Percentiles rank a stretch among this genome's conserved stretches.
These are phyloP conservation scores for Gnomoniopsis sp. DNA, from an alignment of 2,329 filamentous ascomycete genomes.

Conservation along the genomic window DNA sequence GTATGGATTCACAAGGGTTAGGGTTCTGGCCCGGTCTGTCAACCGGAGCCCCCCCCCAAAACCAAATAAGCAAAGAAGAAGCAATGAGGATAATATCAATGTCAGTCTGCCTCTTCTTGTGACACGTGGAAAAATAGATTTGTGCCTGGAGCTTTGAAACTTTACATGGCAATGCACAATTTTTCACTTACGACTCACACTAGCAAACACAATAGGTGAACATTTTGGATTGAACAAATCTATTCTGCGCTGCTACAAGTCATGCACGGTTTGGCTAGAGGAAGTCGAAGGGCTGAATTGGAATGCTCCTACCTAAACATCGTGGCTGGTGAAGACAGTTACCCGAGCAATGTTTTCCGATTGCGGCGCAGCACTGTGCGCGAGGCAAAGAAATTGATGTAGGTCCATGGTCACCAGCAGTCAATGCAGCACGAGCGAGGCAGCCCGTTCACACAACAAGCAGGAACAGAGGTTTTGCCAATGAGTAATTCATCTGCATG, in stretches of 20 bases:
- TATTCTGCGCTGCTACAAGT: not conserved
- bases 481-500: slow-evolving; percentile 16
- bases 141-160: too few relatives aligned
- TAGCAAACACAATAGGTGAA: not conserved
- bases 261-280: not conserved
- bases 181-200: not conserved
- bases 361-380: not conserved
- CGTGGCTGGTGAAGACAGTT: not conserved
- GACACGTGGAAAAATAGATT: too few relatives aligned
- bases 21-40: too few relatives aligned
- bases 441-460: slow-evolving; percentile 12
- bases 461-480: slow-evolving; percentile 12
- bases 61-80: too few relatives aligned
- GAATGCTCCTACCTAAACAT: not conserved
- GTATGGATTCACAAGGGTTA: too few relatives aligned
- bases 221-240: not conserved
- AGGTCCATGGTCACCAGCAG: not conserved
- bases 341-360: not conserved
- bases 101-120: too few relatives aligned
- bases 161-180: too few relatives aligned
- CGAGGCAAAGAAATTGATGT: too few relatives aligned
- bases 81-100: too few relatives aligned
- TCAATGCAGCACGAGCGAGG: not conserved
- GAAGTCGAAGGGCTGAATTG: not conserved
- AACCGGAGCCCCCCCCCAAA: too few relatives aligned